A percentile compares a stretch with the other conserved stretches of the same genome.
These are phyloP conservation scores for Plasmodium relictum DNA, from an alignment of 169 alveolate genomes.

Conservation along the genomic window DNA sequence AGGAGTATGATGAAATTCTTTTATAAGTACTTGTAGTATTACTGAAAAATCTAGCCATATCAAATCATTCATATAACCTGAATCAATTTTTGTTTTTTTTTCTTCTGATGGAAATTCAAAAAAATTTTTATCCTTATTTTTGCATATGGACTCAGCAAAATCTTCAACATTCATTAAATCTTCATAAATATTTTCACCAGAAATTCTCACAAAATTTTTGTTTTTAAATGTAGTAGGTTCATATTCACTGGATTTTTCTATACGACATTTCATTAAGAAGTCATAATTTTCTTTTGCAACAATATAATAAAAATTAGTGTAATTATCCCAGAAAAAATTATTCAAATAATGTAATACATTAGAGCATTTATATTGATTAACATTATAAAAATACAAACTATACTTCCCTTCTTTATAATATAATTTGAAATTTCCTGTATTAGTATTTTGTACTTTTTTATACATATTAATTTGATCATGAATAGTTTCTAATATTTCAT, in stretches of 20 bases:
- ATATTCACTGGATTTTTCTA: slow-evolving; percentile 1
- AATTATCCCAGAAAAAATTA: slow-evolving; percentile 46
- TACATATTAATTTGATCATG: slow-evolving; percentile 28
- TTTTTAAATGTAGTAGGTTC: slow-evolving; percentile 13
- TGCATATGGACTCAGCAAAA: neutral
- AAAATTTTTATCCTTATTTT: neutral
- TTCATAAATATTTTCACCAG: slow-evolving; percentile 5
- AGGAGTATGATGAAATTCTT: neutral
- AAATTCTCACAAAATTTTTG: neutral
- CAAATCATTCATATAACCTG: slow-evolving; percentile 47
- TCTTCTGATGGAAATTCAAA: neutral
- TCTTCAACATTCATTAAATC: slow-evolving; percentile 4
- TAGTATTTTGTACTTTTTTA: slow-evolving; percentile 4
- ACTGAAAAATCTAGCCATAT: slow-evolving; percentile 32
- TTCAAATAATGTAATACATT: slow-evolving; percentile 34
- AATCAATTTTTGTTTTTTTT: neutral
- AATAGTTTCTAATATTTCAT: slow-evolving; percentile 11
- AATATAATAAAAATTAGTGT: slow-evolving; percentile 16
- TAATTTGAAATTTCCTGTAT: slow-evolving; percentile 26
- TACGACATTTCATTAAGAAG: neutral
- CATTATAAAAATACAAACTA: slow-evolving; percentile 32
- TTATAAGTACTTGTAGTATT: neutral
- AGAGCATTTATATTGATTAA: slow-evolving; percentile 12
- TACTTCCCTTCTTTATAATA: slow-evolving; percentile 41
- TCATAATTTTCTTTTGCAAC: slow-evolving; percentile 12